Percentiles rank a stretch among this genome's conserved stretches.
These are phyloP conservation scores for Russula ochroleuca DNA, from an alignment of 768 basidiomycete species.

Conservation along the genomic window DNA sequence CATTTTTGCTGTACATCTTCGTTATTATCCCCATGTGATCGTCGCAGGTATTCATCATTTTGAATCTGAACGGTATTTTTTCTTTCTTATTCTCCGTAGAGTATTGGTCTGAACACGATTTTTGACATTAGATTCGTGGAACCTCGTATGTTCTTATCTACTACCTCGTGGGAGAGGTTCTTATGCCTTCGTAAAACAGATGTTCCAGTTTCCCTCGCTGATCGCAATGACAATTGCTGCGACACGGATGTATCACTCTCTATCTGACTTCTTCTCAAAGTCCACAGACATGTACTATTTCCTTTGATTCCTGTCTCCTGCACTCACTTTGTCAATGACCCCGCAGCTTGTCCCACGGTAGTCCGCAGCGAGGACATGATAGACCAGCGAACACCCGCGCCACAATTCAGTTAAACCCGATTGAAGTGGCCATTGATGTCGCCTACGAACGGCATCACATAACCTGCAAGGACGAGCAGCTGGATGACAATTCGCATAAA, in stretches of 20 bases:
- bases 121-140: not conserved
- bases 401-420: not conserved
- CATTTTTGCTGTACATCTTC: not conserved
- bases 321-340: not conserved
- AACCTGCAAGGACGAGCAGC: not conserved
- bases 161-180: not conserved
- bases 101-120: not conserved
- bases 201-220: not conserved
- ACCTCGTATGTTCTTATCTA: not conserved
- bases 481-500: not conserved
- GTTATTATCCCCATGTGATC: not conserved
- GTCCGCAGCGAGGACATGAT: not conserved
- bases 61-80: not conserved
- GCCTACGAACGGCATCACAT: not conserved
- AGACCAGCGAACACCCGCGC: not conserved
- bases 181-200: not conserved
- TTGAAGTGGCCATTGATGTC: not conserved
- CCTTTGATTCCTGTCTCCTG: not conserved
- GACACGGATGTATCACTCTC: not conserved
- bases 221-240: not conserved
- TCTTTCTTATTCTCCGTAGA: not conserved
- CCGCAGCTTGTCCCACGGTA: not conserved
- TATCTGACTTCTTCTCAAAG: not conserved
- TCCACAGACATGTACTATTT: not conserved
- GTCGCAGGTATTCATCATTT: not conserved